A percentile compares a stretch with the other conserved stretches of the same genome.
These are phyloP conservation scores for Suillus paluster DNA, from an alignment of 768 basidiomycete genomes.

Conservation along the genomic window DNA sequence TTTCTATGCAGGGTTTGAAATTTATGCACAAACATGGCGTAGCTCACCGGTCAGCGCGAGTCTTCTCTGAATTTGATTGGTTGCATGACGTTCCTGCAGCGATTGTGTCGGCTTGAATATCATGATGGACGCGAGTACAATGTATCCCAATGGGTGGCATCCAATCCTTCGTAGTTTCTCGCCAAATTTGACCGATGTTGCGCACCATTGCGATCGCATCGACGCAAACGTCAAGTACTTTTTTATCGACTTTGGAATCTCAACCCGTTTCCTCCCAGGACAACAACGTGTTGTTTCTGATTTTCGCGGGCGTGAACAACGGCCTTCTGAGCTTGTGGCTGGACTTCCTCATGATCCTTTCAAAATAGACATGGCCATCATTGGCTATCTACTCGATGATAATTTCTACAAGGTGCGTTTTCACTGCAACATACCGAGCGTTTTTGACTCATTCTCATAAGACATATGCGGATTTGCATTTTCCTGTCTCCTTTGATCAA, in stretches of 20 bases:
- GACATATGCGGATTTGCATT: not conserved
- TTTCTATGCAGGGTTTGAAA: constrained; percentile 31
- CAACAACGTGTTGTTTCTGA: constrained; percentile 10
- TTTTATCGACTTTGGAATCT: constrained; percentile 42
- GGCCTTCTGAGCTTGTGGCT: constrained; percentile 26
- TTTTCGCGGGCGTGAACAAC: constrained; percentile 14
- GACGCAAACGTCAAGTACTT: constrained; percentile 34
- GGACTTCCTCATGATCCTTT: constrained; percentile 32
- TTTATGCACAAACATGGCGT: constrained; percentile 41
- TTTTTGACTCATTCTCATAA: not conserved
- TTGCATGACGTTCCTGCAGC: constrained; percentile 18
- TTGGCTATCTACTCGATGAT: constrained; percentile 27
- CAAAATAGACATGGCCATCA: constrained; percentile 33
- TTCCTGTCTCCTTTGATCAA: not conserved
- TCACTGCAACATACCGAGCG: not conserved
- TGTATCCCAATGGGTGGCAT: constrained; percentile 35
- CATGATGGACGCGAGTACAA: constrained; percentile 28
- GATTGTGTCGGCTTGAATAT: constrained; percentile 35
- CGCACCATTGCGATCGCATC: constrained; percentile 29
- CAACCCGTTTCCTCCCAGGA: constrained; percentile 26
- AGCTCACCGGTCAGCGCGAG: constrained; percentile 37
- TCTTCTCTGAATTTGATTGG: constrained; percentile 8
- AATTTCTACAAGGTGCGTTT: constrained; percentile 17
- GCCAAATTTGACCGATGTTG: constrained; percentile 19
- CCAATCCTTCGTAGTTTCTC: constrained; percentile 14